Evolutionary conservation across 345 rosid species (phyloP).

Genomic region (Syzygium oleosum): DNA sequence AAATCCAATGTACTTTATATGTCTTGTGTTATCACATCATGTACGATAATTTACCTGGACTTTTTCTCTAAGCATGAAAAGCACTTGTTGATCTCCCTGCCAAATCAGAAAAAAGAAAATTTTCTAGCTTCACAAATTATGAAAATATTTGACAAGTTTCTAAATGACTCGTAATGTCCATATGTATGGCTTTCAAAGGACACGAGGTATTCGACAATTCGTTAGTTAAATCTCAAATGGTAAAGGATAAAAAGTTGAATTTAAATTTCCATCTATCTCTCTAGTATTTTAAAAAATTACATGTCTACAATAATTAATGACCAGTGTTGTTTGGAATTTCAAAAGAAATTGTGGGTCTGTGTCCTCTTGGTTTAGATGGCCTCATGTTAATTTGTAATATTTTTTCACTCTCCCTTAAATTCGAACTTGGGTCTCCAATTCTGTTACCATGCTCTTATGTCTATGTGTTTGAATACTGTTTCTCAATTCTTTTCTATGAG

Average conservation of each 20-base stretch:
- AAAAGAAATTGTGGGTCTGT: neutral
- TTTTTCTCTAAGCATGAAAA: neutral
- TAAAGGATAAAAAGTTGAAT: neutral
- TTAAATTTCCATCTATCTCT: neutral
- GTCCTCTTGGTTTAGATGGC: neutral
- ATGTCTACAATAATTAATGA: neutral
- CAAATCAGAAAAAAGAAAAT: neutral
- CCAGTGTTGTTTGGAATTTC: neutral
- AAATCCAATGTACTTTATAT: neutral
- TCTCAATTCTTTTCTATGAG: neutral
- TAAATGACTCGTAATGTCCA: neutral
- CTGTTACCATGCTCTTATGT: neutral
- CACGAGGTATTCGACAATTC: neutral
- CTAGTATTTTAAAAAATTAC: neutral
- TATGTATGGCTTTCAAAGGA: neutral
- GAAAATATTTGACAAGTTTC: neutral
- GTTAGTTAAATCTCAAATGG: neutral
- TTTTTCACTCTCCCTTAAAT: neutral
- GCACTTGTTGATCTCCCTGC: neutral
- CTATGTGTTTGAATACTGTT: neutral
- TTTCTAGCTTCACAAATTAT: neutral
- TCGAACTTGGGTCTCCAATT: neutral
- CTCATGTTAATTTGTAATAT: neutral
- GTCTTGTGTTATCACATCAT: neutral
- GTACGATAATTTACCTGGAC: neutral